Evolutionary conservation across 768 basidiomycete species (phyloP).

Genomic region (Boletus subcaerulescens): DNA sequence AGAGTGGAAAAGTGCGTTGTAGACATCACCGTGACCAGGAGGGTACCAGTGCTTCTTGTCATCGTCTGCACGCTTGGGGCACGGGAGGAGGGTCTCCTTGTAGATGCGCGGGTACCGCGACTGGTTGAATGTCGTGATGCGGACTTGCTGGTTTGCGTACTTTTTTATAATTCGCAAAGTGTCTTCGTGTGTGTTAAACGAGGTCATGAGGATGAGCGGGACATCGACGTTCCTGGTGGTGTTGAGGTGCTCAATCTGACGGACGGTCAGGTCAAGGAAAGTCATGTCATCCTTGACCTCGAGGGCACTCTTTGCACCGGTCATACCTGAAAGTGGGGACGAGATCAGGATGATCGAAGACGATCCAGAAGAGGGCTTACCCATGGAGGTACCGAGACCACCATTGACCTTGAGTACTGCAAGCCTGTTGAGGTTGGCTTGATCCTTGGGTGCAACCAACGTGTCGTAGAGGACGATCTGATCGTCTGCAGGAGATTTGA

Average conservation of each 20-base stretch:
- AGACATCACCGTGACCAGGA: conserved; percentile 74
- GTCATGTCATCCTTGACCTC: conserved; percentile 74
- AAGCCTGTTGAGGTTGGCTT: conserved; percentile 58
- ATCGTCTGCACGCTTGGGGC: conserved; percentile 51
- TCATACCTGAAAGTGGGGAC: conserved; percentile 39
- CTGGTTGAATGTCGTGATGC: conserved; percentile 70
- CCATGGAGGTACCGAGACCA: conserved; percentile 68
- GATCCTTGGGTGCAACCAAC: conserved; percentile 44
- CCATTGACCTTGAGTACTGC: conserved; percentile 80
- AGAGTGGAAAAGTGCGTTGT: conserved; percentile 67
- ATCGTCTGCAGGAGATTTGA: conserved; percentile 62
- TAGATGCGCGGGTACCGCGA: conserved; percentile 72
- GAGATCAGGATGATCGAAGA: conserved; percentile 1
- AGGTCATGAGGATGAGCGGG: conserved; percentile 79
- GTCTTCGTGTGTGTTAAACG: conserved; percentile 79
- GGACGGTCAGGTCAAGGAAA: conserved; percentile 63
- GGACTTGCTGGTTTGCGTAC: conserved; percentile 75
- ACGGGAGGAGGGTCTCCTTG: conserved; percentile 65
- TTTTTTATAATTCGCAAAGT: conserved; percentile 77
- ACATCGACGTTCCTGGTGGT: conserved; percentile 60
- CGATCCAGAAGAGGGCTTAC: conserved; percentile 21
- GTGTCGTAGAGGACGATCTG: conserved; percentile 60
- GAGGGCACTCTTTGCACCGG: conserved; percentile 66
- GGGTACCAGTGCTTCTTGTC: conserved; percentile 77
- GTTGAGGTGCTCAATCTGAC: conserved; percentile 71